Percentiles rank a stretch among this genome's conserved stretches.
These are phyloP conservation scores for Cardamine occulta DNA, from an alignment of 345 rosid species.

Conservation along the genomic window DNA sequence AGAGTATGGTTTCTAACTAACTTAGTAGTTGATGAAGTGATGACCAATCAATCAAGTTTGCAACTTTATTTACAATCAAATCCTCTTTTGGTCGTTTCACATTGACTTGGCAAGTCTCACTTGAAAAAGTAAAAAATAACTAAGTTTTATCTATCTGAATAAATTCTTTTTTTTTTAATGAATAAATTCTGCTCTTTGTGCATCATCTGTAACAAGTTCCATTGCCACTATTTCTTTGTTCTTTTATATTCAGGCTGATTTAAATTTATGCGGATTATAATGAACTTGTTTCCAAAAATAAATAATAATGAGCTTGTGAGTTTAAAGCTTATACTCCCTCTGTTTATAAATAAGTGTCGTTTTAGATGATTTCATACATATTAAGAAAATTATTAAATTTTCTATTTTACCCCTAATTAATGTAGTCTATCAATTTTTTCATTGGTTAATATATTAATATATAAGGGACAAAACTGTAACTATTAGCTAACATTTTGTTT, in stretches of 20 bases:
- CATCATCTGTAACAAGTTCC: not conserved
- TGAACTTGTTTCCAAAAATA: too few species aligned
- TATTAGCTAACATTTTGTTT: too few species aligned
- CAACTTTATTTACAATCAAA: constrained; percentile 11
- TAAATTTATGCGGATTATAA: not conserved
- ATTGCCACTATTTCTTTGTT: not conserved
- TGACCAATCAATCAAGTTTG: constrained; percentile 11
- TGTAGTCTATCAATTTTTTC: too few species aligned
- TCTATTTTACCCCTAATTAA: too few species aligned
- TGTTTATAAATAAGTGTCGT: too few species aligned
- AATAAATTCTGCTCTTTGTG: constrained; percentile 1
- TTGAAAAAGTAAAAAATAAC: not conserved
- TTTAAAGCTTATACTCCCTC: too few species aligned
- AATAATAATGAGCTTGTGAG: too few species aligned
- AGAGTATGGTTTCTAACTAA: constrained; percentile 96
- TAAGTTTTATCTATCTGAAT: constrained; percentile 5
- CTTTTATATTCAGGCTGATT: not conserved
- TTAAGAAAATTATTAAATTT: too few species aligned
- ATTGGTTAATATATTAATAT: too few species aligned
- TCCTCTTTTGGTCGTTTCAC: not conserved
- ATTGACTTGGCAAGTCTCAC: constrained; percentile 2
- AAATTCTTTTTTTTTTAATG: too few species aligned
- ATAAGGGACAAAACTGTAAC: too few species aligned
- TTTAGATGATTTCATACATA: too few species aligned
- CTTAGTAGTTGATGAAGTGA: constrained; percentile 31